Percentiles rank a stretch among this genome's conserved stretches.
These are phyloP conservation scores for Salix exigua DNA, from an alignment of 345 rosid species.

Conservation along the genomic window DNA sequence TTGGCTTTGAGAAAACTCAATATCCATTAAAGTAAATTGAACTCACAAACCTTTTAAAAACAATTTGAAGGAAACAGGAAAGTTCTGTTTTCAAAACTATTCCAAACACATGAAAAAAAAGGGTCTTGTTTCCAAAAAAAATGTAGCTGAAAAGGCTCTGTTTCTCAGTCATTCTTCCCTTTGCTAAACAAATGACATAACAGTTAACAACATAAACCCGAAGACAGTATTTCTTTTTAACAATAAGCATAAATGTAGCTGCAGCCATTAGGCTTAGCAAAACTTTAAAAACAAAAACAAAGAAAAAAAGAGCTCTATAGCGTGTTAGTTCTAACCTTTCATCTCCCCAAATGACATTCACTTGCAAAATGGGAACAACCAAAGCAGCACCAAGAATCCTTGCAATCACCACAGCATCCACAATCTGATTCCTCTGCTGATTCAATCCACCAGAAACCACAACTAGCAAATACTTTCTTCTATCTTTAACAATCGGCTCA, in stretches of 20 bases:
- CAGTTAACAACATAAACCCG: not conserved
- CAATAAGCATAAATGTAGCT: slow-evolving; percentile 9
- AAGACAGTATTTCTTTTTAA: not conserved
- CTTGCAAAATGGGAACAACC: slow-evolving; percentile 91
- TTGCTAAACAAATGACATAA: not conserved
- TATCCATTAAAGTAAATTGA: too few relatives aligned
- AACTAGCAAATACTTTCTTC: slow-evolving; percentile 69
- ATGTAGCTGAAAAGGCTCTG: not conserved
- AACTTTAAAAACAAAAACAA: not conserved
- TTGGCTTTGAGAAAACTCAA: too few relatives aligned
- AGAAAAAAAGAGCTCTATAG: too few relatives aligned
- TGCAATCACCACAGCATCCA: slow-evolving; percentile 94
- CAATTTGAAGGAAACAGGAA: not conserved
- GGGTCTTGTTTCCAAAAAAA: not conserved
- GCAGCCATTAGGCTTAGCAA: not conserved
- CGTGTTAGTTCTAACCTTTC: slow-evolving; percentile 57
- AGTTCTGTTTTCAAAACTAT: not conserved
- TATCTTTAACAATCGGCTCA: slow-evolving; percentile 34
- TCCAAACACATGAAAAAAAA: not conserved
- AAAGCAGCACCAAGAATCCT: slow-evolving; percentile 92
- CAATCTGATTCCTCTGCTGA: slow-evolving; percentile 99
- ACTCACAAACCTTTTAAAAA: not conserved
- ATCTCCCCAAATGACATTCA: slow-evolving; percentile 98
- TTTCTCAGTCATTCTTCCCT: not conserved
- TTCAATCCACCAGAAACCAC: slow-evolving; percentile 95